Evolutionary conservation across 352 stramenopile species (phyloP).

Genomic region (Phytophthora hybrid): DNA sequence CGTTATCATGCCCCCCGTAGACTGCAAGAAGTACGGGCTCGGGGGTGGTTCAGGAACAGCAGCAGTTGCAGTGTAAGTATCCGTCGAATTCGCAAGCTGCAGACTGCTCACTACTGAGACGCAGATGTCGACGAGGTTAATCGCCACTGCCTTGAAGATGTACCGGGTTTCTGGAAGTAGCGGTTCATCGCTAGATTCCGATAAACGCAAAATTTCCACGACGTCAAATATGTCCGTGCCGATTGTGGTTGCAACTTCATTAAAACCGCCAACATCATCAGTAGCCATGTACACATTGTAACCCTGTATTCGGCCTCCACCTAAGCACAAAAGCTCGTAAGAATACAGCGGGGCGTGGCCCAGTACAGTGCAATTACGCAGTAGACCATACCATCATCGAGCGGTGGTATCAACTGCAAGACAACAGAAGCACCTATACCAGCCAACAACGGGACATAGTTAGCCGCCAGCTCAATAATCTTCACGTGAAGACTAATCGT

Average conservation of each 20-base stretch:
- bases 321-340: constrained; percentile 23
- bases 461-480: neutral
- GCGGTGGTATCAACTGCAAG: constrained; percentile 47
- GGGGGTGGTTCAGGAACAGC: constrained; percentile 52
- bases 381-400: constrained; percentile 45
- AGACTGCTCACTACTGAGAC: constrained; percentile 33
- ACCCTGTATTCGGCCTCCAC: constrained; percentile 55
- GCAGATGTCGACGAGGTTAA: constrained; percentile 62
- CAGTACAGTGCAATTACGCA: neutral
- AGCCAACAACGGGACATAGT: neutral
- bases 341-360: neutral
- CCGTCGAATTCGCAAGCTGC: constrained; percentile 15
- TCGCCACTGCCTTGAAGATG: constrained; percentile 58
- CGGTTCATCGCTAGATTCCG: constrained; percentile 23
- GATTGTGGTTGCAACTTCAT: constrained; percentile 49
- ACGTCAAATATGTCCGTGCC: constrained; percentile 18
- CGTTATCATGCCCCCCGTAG: constrained; percentile 56
- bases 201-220: constrained; percentile 48
- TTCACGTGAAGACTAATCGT: neutral
- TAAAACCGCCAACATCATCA: constrained; percentile 38
- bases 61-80: constrained; percentile 36
- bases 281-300: constrained; percentile 67
- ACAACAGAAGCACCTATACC: constrained; percentile 53
- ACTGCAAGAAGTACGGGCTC: constrained; percentile 55
- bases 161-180: constrained; percentile 52